phyloP scores from a whole-genome alignment of 148 eudicot species.

The Tetragonia tetragonoides region DNA sequence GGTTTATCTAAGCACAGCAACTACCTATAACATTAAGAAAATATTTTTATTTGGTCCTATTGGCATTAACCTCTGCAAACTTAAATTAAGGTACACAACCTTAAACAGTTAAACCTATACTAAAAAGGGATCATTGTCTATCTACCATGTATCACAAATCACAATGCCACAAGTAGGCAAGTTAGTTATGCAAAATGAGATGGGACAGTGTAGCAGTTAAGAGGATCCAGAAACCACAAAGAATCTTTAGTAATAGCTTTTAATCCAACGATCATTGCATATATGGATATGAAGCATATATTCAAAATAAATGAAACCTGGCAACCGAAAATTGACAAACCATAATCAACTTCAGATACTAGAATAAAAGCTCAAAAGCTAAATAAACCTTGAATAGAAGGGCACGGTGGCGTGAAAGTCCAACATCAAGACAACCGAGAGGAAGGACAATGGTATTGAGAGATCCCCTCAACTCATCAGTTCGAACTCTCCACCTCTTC shows the following conservation, averaged over 20 bases:
- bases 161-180: not conserved
- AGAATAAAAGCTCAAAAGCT: slow-evolving; percentile 10
- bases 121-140: not conserved
- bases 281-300: not conserved
- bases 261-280: not conserved
- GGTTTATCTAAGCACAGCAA: not conserved
- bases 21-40: not conserved
- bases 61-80: not conserved
- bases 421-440: slow-evolving; percentile 85
- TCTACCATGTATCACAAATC: not conserved
- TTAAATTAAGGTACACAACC: not conserved
- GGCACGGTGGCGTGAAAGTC: slow-evolving; percentile 95
- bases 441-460: slow-evolving; percentile 72
- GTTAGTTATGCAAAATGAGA: not conserved
- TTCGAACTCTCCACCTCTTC: slow-evolving; percentile 70
- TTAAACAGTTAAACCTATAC: not conserved
- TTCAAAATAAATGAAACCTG: not conserved
- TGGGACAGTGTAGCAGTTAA: not conserved
- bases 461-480: slow-evolving; percentile 55
- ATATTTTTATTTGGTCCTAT: not conserved
- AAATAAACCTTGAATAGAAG: slow-evolving; percentile 76
- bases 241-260: not conserved
- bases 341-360: not conserved
- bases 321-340: not conserved
- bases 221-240: not conserved